phyloP scores from a whole-genome alignment of 2,329 filamentous ascomycete genomes.

The Cucurbitaria berberidis region DNA sequence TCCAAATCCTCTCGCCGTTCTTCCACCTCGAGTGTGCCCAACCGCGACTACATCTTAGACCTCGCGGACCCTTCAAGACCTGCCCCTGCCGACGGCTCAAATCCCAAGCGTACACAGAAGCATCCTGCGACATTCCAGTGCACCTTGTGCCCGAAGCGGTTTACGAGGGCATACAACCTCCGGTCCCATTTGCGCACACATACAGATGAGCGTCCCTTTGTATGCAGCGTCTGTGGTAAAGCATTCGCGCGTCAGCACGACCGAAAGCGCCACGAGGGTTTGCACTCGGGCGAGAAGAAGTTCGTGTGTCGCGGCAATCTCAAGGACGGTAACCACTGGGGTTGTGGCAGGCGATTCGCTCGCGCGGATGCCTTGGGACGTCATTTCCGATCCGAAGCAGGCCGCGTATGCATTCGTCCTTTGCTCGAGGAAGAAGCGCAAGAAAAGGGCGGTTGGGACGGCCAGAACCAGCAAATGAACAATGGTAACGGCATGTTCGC shows the following conservation, averaged over 20 bases:
- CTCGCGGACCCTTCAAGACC: conserved; percentile 88
- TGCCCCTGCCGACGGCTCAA: conserved; percentile 52
- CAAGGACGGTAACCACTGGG: conserved; percentile 83
- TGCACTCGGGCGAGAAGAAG: conserved; percentile 98
- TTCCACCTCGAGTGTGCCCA: conserved; percentile 59
- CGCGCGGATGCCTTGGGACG: conserved; percentile 92
- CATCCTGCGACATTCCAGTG: conserved; percentile 98
- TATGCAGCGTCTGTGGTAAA: conserved; percentile 95
- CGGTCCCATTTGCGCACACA: conserved; percentile 95
- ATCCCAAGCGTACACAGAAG: conserved; percentile 86
- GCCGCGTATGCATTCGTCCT: conserved; percentile 96
- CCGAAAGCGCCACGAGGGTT: conserved; percentile 92
- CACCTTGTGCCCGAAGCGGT: conserved; percentile 88
- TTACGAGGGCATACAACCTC: conserved; percentile 95
- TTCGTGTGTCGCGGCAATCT: conserved; percentile 95
- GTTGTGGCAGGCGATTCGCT: conserved; percentile 90
- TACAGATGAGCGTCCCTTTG: conserved; percentile 95
- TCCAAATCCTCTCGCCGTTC: conserved; percentile 56
- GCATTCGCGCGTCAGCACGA: conserved; percentile 98
- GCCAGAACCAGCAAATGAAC: conserved; percentile 63
- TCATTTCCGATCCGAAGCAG: conserved; percentile 95
- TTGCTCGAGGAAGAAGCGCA: conserved; percentile 92
- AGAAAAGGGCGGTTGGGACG: conserved; percentile 70
- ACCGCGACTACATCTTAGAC: conserved; percentile 82
- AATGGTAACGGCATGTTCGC: conserved; percentile 53